Percentiles rank a stretch among this genome's conserved stretches.
Conservation (phyloP, 1,284 basidiomycete genomes). For the Cutaneotrichosporon sp. region DNA sequence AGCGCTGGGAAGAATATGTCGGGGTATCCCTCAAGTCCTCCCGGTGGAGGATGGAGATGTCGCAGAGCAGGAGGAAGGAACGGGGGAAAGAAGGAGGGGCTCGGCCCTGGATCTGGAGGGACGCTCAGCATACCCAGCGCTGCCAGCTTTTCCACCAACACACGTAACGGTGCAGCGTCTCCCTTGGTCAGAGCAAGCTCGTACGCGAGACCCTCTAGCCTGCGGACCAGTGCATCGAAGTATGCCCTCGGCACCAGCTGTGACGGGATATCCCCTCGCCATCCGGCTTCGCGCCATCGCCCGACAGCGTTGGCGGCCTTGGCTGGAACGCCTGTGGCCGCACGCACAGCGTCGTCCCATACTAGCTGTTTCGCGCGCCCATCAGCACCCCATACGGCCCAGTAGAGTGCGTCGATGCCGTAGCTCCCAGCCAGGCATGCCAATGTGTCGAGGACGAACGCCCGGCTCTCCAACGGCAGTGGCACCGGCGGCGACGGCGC, state of each 20-base stretch:
- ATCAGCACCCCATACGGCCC: constrained; percentile 10
- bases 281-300: constrained; percentile 45
- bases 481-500: constrained; percentile 11
- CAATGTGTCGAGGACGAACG: constrained; percentile 50
- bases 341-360: constrained; percentile 41
- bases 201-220: constrained; percentile 38
- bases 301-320: constrained; percentile 44
- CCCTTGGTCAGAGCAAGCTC: constrained; percentile 53
- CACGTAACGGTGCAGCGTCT: constrained; percentile 15
- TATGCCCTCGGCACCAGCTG: constrained; percentile 48
- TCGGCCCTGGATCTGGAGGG: constrained; percentile 7
- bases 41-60: constrained; percentile 51
- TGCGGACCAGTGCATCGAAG: constrained; percentile 54
- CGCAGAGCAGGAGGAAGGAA: constrained; percentile 39
- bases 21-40: constrained; percentile 57
- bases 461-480: constrained; percentile 22
- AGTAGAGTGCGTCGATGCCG: constrained; percentile 62
- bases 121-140: constrained; percentile 30
- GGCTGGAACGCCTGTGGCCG: constrained; percentile 27
- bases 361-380: constrained; percentile 11
- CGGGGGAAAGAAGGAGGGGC: constrained; percentile 29
- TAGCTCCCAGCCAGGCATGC: constrained; percentile 58
- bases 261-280: constrained; percentile 24
- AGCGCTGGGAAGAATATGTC: constrained; percentile 56
- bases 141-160: constrained; percentile 29